phyloP scores from a whole-genome alignment of 148 eudicot species.

The Beta vulgaris region DNA sequence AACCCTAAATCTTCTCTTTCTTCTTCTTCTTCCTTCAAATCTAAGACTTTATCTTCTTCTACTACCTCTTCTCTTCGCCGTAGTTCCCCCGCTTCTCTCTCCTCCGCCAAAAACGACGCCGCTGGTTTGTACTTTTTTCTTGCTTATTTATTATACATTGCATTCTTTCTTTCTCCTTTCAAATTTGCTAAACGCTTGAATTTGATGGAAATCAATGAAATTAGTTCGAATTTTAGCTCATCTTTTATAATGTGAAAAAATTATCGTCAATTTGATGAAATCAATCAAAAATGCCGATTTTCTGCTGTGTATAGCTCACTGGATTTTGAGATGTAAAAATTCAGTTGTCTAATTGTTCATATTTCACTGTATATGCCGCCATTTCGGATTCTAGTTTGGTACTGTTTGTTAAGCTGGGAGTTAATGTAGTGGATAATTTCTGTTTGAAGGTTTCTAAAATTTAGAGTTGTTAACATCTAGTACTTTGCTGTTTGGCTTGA shows the following conservation, averaged over 20 bases:
- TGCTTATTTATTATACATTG: not conserved
- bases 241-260: not conserved
- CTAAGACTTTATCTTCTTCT: slow-evolving; percentile 36
- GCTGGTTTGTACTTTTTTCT: slow-evolving; percentile 32
- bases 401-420: not conserved
- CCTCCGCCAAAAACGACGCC: slow-evolving; percentile 33
- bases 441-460: too few species aligned
- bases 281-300: too few species aligned
- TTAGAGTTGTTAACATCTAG: too few species aligned
- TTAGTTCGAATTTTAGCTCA: not conserved
- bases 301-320: too few species aligned
- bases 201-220: not conserved
- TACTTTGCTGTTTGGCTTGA: not conserved
- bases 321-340: not conserved
- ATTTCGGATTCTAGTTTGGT: not conserved
- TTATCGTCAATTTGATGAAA: not conserved
- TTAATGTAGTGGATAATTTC: not conserved
- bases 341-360: not conserved
- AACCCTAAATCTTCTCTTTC: slow-evolving; percentile 40
- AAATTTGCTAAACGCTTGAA: not conserved
- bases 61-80: slow-evolving; percentile 50
- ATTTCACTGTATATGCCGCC: not conserved
- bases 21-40: slow-evolving; percentile 52
- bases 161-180: not conserved
- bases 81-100: slow-evolving; percentile 45